phyloP scores from a whole-genome alignment of 805 yeast species.

The Starmerella kuoi region DNA sequence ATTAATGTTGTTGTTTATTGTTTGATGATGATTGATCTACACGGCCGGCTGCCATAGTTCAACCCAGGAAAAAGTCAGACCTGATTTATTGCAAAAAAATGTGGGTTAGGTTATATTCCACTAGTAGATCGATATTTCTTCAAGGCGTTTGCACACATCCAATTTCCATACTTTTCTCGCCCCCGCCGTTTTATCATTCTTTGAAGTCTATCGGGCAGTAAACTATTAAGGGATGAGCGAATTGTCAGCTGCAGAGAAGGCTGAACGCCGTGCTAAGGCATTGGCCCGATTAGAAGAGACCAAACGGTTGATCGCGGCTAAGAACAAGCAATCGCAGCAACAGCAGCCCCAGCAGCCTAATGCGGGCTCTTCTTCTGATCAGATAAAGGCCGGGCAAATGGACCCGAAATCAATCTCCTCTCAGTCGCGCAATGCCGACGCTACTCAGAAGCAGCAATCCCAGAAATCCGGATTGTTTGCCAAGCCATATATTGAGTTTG shows the following conservation, averaged over 20 bases:
- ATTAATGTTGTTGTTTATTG: too few relatives aligned
- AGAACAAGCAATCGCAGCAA: not conserved
- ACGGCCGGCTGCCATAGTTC: too few relatives aligned
- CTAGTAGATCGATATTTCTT: too few relatives aligned
- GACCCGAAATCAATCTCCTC: constrained; percentile 4
- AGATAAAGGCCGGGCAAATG: not conserved
- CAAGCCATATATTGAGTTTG: constrained; percentile 36
- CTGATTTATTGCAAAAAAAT: too few relatives aligned
- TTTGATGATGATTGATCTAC: too few relatives aligned
- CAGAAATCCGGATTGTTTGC: constrained; percentile 17
- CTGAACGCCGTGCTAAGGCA: constrained; percentile 20
- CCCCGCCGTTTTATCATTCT: too few relatives aligned
- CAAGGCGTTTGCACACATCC: too few relatives aligned
- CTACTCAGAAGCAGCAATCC: constrained; percentile 7
- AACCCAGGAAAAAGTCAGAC: too few relatives aligned
- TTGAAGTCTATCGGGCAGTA: too few relatives aligned
- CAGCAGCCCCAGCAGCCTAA: not conserved
- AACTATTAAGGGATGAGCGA: constrained; percentile 7
- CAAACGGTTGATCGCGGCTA: constrained; percentile 12
- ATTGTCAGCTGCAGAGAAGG: constrained; percentile 18
- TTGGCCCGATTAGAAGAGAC: constrained; percentile 21
- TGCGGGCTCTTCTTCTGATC: not conserved
- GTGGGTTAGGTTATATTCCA: too few relatives aligned
- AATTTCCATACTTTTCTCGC: too few relatives aligned
- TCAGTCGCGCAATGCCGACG: constrained; percentile 15